These are phyloP conservation scores for Pseudonitzschia multiseries DNA, from an alignment of 108 stramenopile species.

Conservation along the genomic window DNA sequence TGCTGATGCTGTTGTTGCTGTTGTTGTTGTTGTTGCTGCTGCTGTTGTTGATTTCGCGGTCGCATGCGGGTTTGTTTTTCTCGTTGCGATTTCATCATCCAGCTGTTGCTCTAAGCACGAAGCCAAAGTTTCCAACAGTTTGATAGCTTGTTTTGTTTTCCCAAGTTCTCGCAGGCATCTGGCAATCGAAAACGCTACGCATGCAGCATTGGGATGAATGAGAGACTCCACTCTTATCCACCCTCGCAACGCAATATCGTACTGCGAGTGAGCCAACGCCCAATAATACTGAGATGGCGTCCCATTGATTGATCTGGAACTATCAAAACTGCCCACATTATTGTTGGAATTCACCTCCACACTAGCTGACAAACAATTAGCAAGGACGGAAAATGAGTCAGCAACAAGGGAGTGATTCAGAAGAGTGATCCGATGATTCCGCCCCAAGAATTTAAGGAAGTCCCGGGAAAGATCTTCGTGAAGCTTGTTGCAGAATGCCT, in stretches of 20 bases:
- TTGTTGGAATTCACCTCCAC: constrained; percentile 6
- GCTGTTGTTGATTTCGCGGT: neutral
- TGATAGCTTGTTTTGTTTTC: constrained; percentile 25
- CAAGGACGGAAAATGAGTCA: constrained; percentile 41
- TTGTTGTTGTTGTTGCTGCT: neutral
- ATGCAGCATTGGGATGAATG: constrained; percentile 33
- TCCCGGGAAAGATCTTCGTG: constrained; percentile 19
- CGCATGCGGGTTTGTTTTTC: neutral
- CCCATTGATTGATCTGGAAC: neutral
- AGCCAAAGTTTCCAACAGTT: constrained; percentile 25
- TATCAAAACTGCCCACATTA: neutral
- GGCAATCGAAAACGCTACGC: constrained; percentile 31
- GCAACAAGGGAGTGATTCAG: constrained; percentile 41
- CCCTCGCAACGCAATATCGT: constrained; percentile 34
- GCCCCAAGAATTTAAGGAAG: constrained; percentile 20
- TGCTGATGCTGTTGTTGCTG: too few species aligned
- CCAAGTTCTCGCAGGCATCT: constrained; percentile 47
- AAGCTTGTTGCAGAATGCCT: constrained; percentile 29
- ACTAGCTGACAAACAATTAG: constrained; percentile 36
- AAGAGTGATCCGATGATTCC: constrained; percentile 27
- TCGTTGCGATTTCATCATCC: neutral
- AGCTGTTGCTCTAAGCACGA: constrained; percentile 16
- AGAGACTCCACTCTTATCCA: constrained; percentile 27
- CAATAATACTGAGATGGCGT: constrained; percentile 21
- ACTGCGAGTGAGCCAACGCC: constrained; percentile 35